Evolutionary conservation across 805 yeast species (phyloP), one percentile per base, ranked within the genome.

Genomic region (Spathaspora gorwiae): DNA sequence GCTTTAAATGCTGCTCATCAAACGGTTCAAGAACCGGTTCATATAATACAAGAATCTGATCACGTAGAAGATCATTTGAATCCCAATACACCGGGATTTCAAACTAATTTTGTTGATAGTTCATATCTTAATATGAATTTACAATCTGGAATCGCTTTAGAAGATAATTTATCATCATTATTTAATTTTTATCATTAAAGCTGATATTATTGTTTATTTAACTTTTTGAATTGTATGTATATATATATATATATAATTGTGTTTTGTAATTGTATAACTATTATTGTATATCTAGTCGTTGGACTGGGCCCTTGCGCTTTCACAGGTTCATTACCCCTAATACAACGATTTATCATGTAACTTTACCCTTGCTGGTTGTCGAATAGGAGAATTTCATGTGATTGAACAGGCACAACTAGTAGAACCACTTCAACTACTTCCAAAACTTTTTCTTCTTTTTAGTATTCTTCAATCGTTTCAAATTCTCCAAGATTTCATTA

Each of bases 51-150:
- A 19, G 24, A 19, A 5, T 19, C 24, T 3, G 5, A 19, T 19
- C 24, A 29, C 7, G 5, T 26, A 19, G 40, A 40, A 12, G 46
- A 39, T n/a, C 31, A 39, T 30, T 35, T 38, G n/a, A 39, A 44
- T 24, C 50, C 50, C 6, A 35, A 55, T 8, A 60, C 65, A 5
- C 68, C 67, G 3, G 64, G 65, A 10, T 55, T 62, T 38, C 55
- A 57, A 43, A 63, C 71, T 10, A 70, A 70, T 47, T 72, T 72
- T 47, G 62, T 71, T 37, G 75, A 71, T 51, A 67, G 62, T 45
- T 55, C 72, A 10, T 71, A 61, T 47, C 58, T 71, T 47, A 70
- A 68, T 53, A 71, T 71, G 75, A 71, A 70, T 52, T 54, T 70
- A 43, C 74, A 70, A 53, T 52, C 65, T 12, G 64, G 65, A 14